These are phyloP conservation scores for Apiotrichum porosum DNA, from an alignment of 1,284 basidiomycete species.

Conservation along the genomic window DNA sequence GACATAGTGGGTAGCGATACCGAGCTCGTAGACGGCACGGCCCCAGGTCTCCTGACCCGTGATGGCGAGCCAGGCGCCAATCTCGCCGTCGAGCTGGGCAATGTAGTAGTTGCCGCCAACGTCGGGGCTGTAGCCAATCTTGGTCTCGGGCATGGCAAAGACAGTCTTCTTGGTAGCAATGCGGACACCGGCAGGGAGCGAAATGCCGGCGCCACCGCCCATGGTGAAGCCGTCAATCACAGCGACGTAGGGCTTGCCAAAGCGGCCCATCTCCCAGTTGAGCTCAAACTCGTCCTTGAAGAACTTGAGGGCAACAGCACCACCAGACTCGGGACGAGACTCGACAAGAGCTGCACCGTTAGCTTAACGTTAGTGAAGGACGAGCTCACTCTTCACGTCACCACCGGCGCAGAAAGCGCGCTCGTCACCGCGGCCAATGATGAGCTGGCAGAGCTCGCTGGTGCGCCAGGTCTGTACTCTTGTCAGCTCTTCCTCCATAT, in stretches of 20 bases:
- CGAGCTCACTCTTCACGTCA: conserved; percentile 61
- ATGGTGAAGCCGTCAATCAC: conserved; percentile 89
- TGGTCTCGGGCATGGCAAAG: conserved; percentile 97
- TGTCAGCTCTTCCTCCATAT: no score
- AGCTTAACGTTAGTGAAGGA: background rate
- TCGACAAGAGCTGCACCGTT: conserved; percentile 14
- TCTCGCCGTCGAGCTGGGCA: conserved; percentile 79
- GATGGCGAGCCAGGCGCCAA: conserved; percentile 91
- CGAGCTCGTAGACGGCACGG: conserved; percentile 76
- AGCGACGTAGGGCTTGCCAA: conserved; percentile 81
- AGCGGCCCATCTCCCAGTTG: conserved; percentile 74
- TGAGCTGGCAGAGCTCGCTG: conserved; percentile 66
- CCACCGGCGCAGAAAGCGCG: conserved; percentile 92
- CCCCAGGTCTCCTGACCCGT: conserved; percentile 72
- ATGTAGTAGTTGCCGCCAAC: conserved; percentile 90
- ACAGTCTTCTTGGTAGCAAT: conserved; percentile 89
- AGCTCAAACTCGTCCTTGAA: conserved; percentile 93
- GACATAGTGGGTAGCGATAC: conserved; percentile 86
- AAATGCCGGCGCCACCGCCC: conserved; percentile 92
- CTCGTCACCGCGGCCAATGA: conserved; percentile 72
- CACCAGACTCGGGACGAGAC: conserved; percentile 24
- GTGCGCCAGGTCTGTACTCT: conserved; percentile 68
- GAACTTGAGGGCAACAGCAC: conserved; percentile 65
- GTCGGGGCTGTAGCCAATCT: conserved; percentile 60
- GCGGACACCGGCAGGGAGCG: conserved; percentile 81